Conservation (phyloP, 495 filamentous ascomycete species). For the Penicillium flavigenum region DNA sequence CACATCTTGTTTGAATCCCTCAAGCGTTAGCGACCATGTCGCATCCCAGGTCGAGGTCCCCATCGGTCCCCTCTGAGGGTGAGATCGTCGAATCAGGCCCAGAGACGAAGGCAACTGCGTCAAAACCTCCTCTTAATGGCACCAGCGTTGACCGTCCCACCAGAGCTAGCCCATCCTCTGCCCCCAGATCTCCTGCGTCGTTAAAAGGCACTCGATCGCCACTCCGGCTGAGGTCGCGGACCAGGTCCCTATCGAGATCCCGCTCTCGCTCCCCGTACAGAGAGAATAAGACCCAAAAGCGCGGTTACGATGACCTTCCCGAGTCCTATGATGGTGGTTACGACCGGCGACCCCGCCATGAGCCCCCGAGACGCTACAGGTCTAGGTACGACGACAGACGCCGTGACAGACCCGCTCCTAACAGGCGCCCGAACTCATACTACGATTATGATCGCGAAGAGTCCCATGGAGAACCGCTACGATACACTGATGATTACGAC, state of each 20-base stretch:
- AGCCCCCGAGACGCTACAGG: constrained; percentile 39
- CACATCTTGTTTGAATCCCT: neutral
- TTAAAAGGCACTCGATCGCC: constrained; percentile 39
- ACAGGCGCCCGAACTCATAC: constrained; percentile 49
- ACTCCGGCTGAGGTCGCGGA: constrained; percentile 42
- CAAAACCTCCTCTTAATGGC: constrained; percentile 72
- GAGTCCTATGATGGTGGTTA: constrained; percentile 48
- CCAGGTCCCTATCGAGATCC: constrained; percentile 37
- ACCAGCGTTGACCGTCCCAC: constrained; percentile 73
- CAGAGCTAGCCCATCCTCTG: constrained; percentile 52
- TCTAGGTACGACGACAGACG: constrained; percentile 39
- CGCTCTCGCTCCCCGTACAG: constrained; percentile 46
- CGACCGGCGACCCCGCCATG: constrained; percentile 52
- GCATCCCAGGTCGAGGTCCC: constrained; percentile 46
- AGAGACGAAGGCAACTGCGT: constrained; percentile 71
- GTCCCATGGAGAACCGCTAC: constrained; percentile 43
- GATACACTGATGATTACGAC: constrained; percentile 61
- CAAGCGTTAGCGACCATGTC: constrained; percentile 25
- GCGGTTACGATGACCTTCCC: constrained; percentile 58
- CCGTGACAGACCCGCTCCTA: constrained; percentile 28
- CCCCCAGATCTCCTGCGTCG: constrained; percentile 52
- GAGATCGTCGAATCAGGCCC: constrained; percentile 79
- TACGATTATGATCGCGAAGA: constrained; percentile 66
- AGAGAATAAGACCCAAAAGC: constrained; percentile 62
- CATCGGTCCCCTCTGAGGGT: constrained; percentile 66